Base-by-base conservation (phyloP, 495 filamentous ascomycete species). In the Amorphotheca resinae region DNA sequence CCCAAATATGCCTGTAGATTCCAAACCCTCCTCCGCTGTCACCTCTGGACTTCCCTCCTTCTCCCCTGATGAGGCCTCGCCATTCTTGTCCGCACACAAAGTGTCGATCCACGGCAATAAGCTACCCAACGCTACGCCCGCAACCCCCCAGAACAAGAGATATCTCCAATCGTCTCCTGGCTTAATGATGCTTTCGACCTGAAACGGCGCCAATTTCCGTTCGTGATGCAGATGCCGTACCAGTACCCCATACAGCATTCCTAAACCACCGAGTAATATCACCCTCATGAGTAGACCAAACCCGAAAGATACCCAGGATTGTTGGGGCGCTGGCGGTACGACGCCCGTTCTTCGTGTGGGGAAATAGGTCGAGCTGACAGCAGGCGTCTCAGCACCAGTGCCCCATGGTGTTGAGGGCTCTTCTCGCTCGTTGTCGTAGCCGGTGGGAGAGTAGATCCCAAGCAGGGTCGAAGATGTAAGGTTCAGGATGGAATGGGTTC, bases 391-490 rank as follows among this genome's bases (percentile, higher is more conserved):
- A 15, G 74, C 69, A 33, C 84, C 84, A 1, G 76, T 82, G 25
- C 79, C 83, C 79, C 80, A 88, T 26, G 84, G 62, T 0, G 65
- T 66, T 16, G 52, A 55, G 14, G 59, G 50, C 30, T 64, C 59
- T 21, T 64, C 56, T 22, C 49, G 45, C 23, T 56, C 59, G 32
- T 59, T 64, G 44, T 68, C 67, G 50, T 69, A 71, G 45, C 66
- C 73, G 2, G 74, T 76, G 11, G 79, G 83, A 9, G 76, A 72
- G 64, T 91, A 96, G 57, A 96, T 98, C 33, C 91, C 91, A 50
- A 79, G 82, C 0, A 96, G 74, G 1, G 91, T 95, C 2, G 84
- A 84, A 11, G 82, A 78, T 21, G 87, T 95, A 39, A 96, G 72
- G 58, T 95, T 93, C 52, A 89, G 70, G 21, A 84, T 70, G 2